Conservation (phyloP, 2,329 filamentous ascomycete species). For the Stemphylium vesicarium region DNA sequence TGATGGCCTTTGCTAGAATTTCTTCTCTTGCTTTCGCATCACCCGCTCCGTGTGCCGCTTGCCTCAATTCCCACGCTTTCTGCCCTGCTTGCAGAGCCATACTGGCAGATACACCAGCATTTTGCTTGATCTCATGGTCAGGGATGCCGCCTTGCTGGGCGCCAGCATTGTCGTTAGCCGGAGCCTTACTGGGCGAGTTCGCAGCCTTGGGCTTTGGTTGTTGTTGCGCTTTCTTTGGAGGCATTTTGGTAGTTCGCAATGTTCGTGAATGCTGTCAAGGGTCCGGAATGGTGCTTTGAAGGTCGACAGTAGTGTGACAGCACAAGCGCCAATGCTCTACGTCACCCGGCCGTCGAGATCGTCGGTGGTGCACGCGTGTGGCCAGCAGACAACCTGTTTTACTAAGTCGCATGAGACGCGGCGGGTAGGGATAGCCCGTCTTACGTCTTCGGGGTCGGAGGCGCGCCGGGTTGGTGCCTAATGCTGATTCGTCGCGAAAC, state of each 20-base stretch:
- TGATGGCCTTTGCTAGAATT: conserved; percentile 49
- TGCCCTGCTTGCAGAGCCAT: conserved; percentile 47
- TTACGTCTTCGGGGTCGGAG: neutral
- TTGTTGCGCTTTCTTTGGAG: conserved; percentile 14
- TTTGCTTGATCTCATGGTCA: conserved; percentile 48
- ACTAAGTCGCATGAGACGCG: neutral
- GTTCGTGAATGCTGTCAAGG: neutral
- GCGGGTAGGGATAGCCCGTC: conserved; percentile 2
- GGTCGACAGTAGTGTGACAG: conserved; percentile 2
- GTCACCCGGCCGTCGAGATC: conserved; percentile 8
- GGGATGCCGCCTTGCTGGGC: conserved; percentile 32
- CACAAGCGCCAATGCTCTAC: conserved; percentile 6
- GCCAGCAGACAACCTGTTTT: conserved; percentile 14
- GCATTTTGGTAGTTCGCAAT: conserved; percentile 1
- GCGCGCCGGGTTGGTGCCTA: neutral
- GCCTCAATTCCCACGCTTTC: conserved; percentile 49
- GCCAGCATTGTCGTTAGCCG: conserved; percentile 12
- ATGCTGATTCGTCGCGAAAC: neutral
- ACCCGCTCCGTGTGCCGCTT: conserved; percentile 49
- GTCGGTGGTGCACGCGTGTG: conserved; percentile 3
- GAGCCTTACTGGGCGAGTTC: conserved; percentile 12
- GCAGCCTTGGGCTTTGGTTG: conserved; percentile 10
- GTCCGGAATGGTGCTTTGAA: conserved; percentile 4
- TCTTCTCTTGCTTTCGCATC: conserved; percentile 49
- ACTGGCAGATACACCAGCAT: conserved; percentile 46